Evolutionary conservation across 306 rosid genomes (phyloP), one percentile per base, ranked within the genome.

Genomic region (Alnus glutinosa): DNA sequence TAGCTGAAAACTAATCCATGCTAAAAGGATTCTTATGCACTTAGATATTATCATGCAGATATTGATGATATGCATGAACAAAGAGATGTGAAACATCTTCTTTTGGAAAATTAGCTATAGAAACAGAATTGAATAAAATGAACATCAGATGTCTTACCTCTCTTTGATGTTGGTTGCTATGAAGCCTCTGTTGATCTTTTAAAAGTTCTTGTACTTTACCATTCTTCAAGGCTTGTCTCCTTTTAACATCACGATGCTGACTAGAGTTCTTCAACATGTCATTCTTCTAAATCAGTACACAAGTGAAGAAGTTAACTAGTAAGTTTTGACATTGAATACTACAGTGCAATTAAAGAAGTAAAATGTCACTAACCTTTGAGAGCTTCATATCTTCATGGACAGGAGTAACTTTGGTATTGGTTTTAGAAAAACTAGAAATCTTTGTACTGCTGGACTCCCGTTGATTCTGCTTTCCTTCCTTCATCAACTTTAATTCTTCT

Each of bases 371-470:
- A 61, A 89, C 98, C 80, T 87, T 92, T 42, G 81, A 72, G 80
- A 79, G 67, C 86, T 90, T 94, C 78, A 8, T 63, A 58, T 89
- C 91, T 83, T 90, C 94, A 36, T 79, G 88, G 67, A 80, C 85
- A 30, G 94, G 55, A 78, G 48, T 81, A 23, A 68, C 81, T 83
- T 74, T 88, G 76, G 78, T 9, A 61, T 75, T 57, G 77, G 64
- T 79, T 75, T 81, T 88, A 34, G 84, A 68, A 36, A 74, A 42
- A 57, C 74, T 78, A 48, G 77, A 50, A 84, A n/a, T 34, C 81
- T 82, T 85, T 10, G 63, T 67, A 75, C 66, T 74, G 78, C 78
- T 42, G 12, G 79, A 77, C 68, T 82, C 87, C 81, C 78, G 70
- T 55, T 80, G 84, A 72, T 86, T 85, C 70, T 79, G 81, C 70